Evolutionary conservation across 352 stramenopile genomes (phyloP), one percentile per base, ranked within the genome.

Genomic region (Phytophthora palmivora): DNA sequence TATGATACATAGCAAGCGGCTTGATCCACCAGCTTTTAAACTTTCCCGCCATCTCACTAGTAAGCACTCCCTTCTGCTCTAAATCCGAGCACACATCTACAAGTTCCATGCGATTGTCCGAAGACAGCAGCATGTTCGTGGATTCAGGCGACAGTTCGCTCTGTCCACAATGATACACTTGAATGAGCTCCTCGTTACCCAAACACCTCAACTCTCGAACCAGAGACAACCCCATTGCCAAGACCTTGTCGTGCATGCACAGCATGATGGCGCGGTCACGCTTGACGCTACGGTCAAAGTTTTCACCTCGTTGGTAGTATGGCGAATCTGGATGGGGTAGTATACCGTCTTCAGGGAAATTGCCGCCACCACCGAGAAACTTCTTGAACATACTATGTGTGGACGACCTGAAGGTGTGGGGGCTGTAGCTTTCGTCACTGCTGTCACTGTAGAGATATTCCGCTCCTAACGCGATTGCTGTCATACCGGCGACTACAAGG

Each of bases 1-100:
- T 69, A 28, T 69, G 60, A 19, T 59, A 64, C 38, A 69, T 44
- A 5, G 60, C 60, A 19, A 69, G 44, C 22, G 60, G 60, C 15
- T 82, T 82, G 44, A 82, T 62, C 61, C 68, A 82, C 60, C 58
- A 82, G 44, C 55, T 79, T 34, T 70, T 58, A 38, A 79, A 82
- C 19, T 69, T 56, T 4, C 8, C 26, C 15, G 48, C 58, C 18
- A 43, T 41, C 0, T 32, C 18, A 5, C 48, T 28, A 0, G 49
- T 50, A 12, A 82, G 22, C 2, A 72, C 39, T 37, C 43, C 24
- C 37, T 34, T 55, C 7, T 15, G 41, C 55, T 6, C 43, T 12
- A 82, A 41, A 52, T 78, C 57, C 12, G 47, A 67, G 55, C 74
- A 82, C 19, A 78, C 67, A 37, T 82, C 74, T 11, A 82, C 63